phyloP scores from a whole-genome alignment of 495 filamentous ascomycete genomes.

The Ascobolus immersus region DNA sequence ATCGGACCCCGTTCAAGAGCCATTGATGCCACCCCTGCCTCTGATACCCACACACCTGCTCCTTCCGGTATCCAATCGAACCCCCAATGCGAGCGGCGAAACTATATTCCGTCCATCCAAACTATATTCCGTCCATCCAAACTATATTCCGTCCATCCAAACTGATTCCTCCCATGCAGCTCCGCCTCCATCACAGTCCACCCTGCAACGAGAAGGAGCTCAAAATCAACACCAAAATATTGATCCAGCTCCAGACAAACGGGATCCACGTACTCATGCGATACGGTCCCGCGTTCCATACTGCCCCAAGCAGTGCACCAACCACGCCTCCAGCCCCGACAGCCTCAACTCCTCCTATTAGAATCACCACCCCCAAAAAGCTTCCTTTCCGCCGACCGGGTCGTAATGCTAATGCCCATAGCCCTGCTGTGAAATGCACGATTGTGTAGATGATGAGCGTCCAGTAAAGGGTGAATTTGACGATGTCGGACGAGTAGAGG shows the following conservation, averaged over 20 bases:
- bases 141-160: too few species aligned
- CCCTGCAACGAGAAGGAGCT: conserved; percentile 90
- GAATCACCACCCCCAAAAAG: conserved; percentile 31
- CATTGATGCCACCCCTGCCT: too few species aligned
- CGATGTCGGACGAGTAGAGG: conserved; percentile 56
- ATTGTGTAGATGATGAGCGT: conserved; percentile 44
- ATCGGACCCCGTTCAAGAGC: too few species aligned
- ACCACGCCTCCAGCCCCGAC: conserved; percentile 70
- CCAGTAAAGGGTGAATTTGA: conserved; percentile 82
- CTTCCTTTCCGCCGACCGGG: conserved; percentile 11
- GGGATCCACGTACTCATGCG: conserved; percentile 95
- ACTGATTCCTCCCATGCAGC: too few species aligned
- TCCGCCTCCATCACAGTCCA: conserved; percentile 67
- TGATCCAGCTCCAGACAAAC: conserved; percentile 79
- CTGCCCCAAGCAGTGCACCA: conserved; percentile 66
- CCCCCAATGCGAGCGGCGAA: too few species aligned
- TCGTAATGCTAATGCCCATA: conserved; percentile 49
- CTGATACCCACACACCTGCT: too few species aligned
- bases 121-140: too few species aligned
- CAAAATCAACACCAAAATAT: conserved; percentile 64
- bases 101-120: too few species aligned
- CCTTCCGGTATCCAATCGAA: too few species aligned
- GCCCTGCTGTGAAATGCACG: conserved; percentile 42
- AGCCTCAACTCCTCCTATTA: conserved; percentile 57
- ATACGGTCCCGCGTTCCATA: conserved; percentile 72